Base-by-base conservation (phyloP, 2,329 filamentous ascomycete genomes). In the Tricladium varicosporioides region DNA sequence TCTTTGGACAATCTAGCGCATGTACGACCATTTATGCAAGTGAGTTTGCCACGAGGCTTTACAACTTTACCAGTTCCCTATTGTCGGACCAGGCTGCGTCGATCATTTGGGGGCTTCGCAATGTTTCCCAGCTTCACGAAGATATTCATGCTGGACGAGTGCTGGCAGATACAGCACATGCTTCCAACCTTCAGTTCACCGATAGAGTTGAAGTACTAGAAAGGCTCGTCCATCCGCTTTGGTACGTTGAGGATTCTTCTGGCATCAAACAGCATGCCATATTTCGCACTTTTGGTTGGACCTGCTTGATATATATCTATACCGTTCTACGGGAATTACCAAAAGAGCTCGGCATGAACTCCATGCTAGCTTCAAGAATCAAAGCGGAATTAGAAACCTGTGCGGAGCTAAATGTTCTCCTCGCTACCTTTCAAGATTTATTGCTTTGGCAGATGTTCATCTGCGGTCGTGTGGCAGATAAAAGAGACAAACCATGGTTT, bases 391-490 rank as follows among this genome's bases (percentile, higher is more conserved):
- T 65, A 16, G 62, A 64, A 53, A n/a, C 44, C 8, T 57, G 56
- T 27, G 14, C 51, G 5, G 59, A 62, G 13, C 57, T 65, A n/a
- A 65, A 60, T 54, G 58, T 65, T 36, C 59, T 65, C 9, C 51
- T 65, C 3, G 63, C 60, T 42, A 65, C 63, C 5, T 65, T 65
- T 44, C 62, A 57, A 44, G 62, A 64, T 50, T 45, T 64, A n/a
- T 36, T 65, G n/a, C 53, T 65, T 5, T 65, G 63, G 63, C 50
- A 62, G 46, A 61, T 65, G 59, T 63, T 65, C 32, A 33, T 63
- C 2, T 63, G 62, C 51, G 63, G 63, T 14, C 36, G 53, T 22
- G 62, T 63, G 5, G 63, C 63, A 40, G 56, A 63, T 51, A 22
- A 31, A 13, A 54, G 62, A 33, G 59, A 64, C 13, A 55, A 49